Conservation (phyloP, 2,329 filamentous ascomycete genomes). For the Cadophora sp. region DNA sequence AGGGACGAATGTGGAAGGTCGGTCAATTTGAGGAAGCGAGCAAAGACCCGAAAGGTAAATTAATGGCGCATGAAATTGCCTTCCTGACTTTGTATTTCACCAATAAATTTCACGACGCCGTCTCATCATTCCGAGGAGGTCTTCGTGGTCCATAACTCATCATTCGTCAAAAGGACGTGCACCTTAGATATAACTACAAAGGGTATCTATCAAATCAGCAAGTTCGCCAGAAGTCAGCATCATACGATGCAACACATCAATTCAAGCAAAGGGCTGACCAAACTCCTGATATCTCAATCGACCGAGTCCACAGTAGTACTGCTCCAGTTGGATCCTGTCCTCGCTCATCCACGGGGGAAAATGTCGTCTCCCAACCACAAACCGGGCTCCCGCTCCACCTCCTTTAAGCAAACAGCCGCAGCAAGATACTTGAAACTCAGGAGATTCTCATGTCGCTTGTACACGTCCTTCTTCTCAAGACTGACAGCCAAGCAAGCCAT, state of each 20-base stretch:
- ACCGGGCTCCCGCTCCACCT: constrained; percentile 49
- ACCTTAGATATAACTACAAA: neutral
- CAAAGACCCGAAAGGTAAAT: no score
- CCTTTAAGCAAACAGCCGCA: constrained; percentile 56
- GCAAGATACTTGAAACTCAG: constrained; percentile 61
- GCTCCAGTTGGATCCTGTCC: neutral
- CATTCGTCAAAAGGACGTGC: neutral
- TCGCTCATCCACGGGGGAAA: neutral
- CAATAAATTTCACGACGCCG: no score
- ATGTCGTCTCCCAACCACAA: neutral
- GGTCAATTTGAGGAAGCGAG: no score
- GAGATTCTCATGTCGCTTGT: constrained; percentile 46
- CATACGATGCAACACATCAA: neutral
- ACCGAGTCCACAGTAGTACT: neutral
- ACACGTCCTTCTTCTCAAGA: constrained; percentile 42
- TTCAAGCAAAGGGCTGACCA: neutral
- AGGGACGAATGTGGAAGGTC: no score
- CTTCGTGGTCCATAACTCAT: neutral
- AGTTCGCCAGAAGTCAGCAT: neutral
- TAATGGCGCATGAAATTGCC: no score
- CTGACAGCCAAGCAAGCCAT: constrained; percentile 57
- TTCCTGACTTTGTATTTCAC: no score
- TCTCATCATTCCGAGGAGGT: neutral
- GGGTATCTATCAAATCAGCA: neutral
- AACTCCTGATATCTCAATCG: neutral